Base-by-base conservation (phyloP, 345 rosid species). In the Zanthoxylum bungeanum region DNA sequence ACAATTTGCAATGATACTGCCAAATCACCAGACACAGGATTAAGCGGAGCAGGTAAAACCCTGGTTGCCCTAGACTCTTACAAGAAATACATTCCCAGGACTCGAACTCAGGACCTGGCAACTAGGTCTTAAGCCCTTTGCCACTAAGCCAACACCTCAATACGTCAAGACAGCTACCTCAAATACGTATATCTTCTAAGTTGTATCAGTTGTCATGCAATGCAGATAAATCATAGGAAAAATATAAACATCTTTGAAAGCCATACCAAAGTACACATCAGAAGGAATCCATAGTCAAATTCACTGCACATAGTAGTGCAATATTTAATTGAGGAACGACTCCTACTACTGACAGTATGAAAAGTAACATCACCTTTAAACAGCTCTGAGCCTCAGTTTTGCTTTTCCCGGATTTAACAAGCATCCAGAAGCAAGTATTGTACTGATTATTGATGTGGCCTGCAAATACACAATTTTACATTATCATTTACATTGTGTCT, bases 401-500 rank as follows among this genome's bases (percentile, higher is more conserved):
- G 78, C 83, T 86, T 76, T 87, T 89, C 22, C 97, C 96, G 31
- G 92, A 89, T 82, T 88, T 86, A 72, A 95, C 93, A 70, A 92
- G 96, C 84, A 78, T 88, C 98, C 99, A 92, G 76, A 92, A 95
- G 78, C 98, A 95, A 42, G 98, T 91, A 74, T 92, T 95, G 70
- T 92, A 92, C 81, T 91, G 96, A 78, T 95, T 91, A 73, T 95
- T 95, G 65, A 95, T 92, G 81, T 91, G 98, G 78, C 98, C 98
- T 95, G 85, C 60, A 80, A 69, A 70, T 67, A 36, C 30, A 36
- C 59, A 75, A 27, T 40, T 10, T 11, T 33, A 28, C 22, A 57
- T 5, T 27, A 55, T 16, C 5, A 30, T 33, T 27, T 36, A 40
- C 14, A 4, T 12, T 19, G 25, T 31, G 40, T 70, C 34, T 1